Percentiles rank a stretch among this genome's conserved stretches.
These are phyloP conservation scores for Arthrobotrys iridis DNA, from an alignment of 2,329 filamentous ascomycete genomes.

Conservation along the genomic window DNA sequence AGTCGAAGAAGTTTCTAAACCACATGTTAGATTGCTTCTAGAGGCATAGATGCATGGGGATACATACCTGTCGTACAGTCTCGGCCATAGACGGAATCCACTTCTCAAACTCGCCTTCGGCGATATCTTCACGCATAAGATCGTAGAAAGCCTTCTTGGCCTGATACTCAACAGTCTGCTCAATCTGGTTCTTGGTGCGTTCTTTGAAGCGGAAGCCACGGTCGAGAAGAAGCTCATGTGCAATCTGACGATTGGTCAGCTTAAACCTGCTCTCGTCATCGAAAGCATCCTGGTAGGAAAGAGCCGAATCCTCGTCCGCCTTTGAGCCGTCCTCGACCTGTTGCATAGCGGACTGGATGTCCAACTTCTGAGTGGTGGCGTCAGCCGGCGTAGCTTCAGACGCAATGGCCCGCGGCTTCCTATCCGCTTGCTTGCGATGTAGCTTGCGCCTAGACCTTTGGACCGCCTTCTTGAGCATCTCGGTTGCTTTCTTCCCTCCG, in stretches of 20 bases:
- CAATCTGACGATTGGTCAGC: constrained; percentile 72
- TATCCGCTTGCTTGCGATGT: constrained; percentile 71
- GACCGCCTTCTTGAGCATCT: constrained; percentile 78
- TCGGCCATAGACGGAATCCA: constrained; percentile 58
- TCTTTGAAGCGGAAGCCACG: constrained; percentile 77
- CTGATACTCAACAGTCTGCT: constrained; percentile 69
- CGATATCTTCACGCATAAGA: constrained; percentile 71
- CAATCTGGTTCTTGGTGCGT: constrained; percentile 67
- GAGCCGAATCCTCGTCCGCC: constrained; percentile 45
- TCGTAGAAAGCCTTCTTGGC: constrained; percentile 69
- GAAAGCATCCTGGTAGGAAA: constrained; percentile 52
- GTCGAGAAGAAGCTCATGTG: constrained; percentile 83
- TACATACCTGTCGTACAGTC: constrained; percentile 55
- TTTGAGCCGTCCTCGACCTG: constrained; percentile 59
- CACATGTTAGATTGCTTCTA: not conserved
- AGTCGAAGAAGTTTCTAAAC: constrained; percentile 74
- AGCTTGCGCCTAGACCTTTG: constrained; percentile 72
- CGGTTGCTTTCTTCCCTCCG: constrained; percentile 77
- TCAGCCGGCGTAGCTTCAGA: constrained; percentile 61
- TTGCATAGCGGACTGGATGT: constrained; percentile 63
- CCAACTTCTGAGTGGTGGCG: constrained; percentile 62
- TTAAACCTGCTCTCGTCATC: constrained; percentile 42
- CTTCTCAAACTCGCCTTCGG: constrained; percentile 65
- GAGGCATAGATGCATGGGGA: not conserved
- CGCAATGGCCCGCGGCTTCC: constrained; percentile 74